Base-by-base conservation (phyloP, 441 rosid species). In the Syzygium malaccense region DNA sequence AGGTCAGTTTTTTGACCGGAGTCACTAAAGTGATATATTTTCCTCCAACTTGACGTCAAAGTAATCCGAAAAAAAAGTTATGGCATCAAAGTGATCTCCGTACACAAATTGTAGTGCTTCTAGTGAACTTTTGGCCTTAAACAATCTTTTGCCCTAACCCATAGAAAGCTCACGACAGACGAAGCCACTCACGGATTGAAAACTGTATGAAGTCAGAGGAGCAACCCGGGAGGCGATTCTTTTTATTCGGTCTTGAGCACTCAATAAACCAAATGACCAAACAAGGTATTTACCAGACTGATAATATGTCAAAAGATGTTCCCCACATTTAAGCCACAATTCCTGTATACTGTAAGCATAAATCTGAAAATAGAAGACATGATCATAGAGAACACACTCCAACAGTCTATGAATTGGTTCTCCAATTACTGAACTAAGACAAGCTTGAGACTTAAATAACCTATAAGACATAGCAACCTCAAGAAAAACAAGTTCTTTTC, bases 91-190 rank as follows among this genome's bases (percentile, higher is more conserved):
- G n/a, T n/a, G n/a, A n/a, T n/a, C n/a, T n/a, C n/a, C n/a, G n/a
- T n/a, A n/a, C n/a, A n/a, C n/a, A n/a, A n/a, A n/a, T n/a, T n/a
- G n/a, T n/a, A n/a, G n/a, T n/a, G n/a, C n/a, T n/a, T n/a, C n/a
- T n/a, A n/a, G n/a, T n/a, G n/a, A n/a, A n/a, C n/a, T n/a, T n/a
- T n/a, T n/a, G n/a, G n/a, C n/a, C n/a, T n/a, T n/a, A n/a, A n/a
- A n/a, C n/a, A n/a, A n/a, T n/a, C n/a, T n/a, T n/a, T n/a, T n/a
- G n/a, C n/a, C n/a, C n/a, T 13, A 28, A 14, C 19, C 68, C 18
- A 2, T 9, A 7, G 2, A n/a, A n/a, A 14, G 68, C 9, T 60
- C 0, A 62, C 9, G 11, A 14, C 68, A 1, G 68, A 14, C 33
- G 7, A 62, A 26, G 68, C 68, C 33, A 14, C 33, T n/a, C 10